A percentile compares a stretch with the other conserved stretches of the same genome.
phyloP scores from a whole-genome alignment of 2,329 filamentous ascomycete species.

The Myriosclerotinia scirpicola region DNA sequence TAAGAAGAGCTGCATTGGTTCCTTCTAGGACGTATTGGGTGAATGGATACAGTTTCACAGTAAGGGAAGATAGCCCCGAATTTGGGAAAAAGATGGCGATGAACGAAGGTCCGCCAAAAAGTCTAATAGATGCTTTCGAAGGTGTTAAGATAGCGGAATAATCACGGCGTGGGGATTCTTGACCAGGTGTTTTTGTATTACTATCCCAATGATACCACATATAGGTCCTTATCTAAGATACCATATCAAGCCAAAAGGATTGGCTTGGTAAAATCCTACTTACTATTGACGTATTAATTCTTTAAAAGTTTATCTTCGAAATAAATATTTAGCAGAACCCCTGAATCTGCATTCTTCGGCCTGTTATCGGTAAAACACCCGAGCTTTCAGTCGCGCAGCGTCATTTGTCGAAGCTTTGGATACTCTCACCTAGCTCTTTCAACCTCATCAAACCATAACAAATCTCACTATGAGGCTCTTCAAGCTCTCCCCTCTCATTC shows the following conservation, averaged over 20 bases:
- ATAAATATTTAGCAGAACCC: neutral
- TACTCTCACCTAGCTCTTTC: neutral
- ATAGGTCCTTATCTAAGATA: neutral
- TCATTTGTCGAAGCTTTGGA: slow-evolving; percentile 10
- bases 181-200: slow-evolving; percentile 9
- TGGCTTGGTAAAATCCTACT: neutral
- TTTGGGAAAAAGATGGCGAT: slow-evolving; percentile 30
- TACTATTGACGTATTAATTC: slow-evolving; percentile 4
- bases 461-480: slow-evolving; percentile 31
- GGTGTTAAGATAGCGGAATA: slow-evolving; percentile 14
- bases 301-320: neutral
- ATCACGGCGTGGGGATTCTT: neutral
- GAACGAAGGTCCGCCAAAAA: slow-evolving; percentile 26
- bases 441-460: neutral
- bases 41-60: slow-evolving; percentile 35
- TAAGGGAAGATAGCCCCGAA: slow-evolving; percentile 34
- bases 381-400: neutral
- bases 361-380: neutral
- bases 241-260: neutral
- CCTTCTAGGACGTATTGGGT: slow-evolving; percentile 31
- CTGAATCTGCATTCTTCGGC: slow-evolving; percentile 5
- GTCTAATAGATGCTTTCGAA: slow-evolving; percentile 23
- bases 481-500: slow-evolving; percentile 22
- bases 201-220: slow-evolving; percentile 18
- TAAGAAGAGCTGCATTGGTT: slow-evolving; percentile 29